Evolutionary conservation across 148 eudicot genomes (phyloP).

Genomic region (Hydrangea macrophylla): DNA sequence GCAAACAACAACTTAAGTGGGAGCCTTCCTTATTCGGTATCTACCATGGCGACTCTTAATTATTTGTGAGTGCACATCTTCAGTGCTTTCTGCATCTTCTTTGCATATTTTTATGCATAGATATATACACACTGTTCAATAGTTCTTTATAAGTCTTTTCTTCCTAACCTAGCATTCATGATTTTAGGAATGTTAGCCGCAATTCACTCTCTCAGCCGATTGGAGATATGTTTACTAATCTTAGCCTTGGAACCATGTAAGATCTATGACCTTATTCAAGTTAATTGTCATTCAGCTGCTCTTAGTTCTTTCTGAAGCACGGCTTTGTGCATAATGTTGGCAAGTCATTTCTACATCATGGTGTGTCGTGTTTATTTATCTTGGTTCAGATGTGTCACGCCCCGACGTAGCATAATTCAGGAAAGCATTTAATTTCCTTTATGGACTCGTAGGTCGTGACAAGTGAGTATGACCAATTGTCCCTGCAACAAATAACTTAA

Average conservation of each 20-base stretch:
- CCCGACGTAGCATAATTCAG: too few relatives aligned
- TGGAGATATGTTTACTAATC: conserved; percentile 79
- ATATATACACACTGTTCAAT: background rate
- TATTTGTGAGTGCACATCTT: conserved; percentile 57
- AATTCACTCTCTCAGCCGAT: conserved; percentile 63
- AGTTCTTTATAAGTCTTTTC: conserved; percentile 12
- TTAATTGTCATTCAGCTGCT: background rate
- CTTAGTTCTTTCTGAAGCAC: background rate
- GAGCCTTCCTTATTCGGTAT: conserved; percentile 75
- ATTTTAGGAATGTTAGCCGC: conserved; percentile 68
- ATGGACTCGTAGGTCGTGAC: too few relatives aligned
- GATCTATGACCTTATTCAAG: conserved; percentile 14
- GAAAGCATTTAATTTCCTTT: too few relatives aligned
- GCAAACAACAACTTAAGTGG: conserved; percentile 75
- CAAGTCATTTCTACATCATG: background rate
- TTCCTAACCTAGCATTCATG: conserved; percentile 14
- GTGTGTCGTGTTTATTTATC: background rate
- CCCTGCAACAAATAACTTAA: too few relatives aligned
- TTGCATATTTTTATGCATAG: background rate
- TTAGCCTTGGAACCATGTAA: conserved; percentile 69
- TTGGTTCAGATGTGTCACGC: too few relatives aligned
- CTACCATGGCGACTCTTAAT: conserved; percentile 57
- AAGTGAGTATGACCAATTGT: too few relatives aligned
- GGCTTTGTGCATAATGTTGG: conserved; percentile 2
- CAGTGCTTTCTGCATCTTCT: background rate